Evolutionary conservation across 768 basidiomycete genomes (phyloP).

Genomic region (Russula olivacea): DNA sequence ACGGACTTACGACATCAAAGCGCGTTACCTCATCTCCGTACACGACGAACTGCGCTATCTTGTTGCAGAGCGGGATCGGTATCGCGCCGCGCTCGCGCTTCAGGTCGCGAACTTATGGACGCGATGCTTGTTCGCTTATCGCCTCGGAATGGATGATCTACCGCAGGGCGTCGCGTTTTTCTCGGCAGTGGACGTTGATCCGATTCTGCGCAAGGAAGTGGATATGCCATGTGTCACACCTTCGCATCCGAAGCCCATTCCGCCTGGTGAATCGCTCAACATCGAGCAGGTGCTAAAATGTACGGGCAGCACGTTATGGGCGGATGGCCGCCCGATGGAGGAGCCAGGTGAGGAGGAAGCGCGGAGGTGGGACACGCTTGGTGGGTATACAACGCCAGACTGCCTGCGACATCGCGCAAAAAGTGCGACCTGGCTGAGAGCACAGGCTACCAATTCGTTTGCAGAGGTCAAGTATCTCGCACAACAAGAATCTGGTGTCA

Average conservation of each 20-base stretch:
- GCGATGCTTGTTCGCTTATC: constrained; percentile 81
- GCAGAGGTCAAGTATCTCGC: constrained; percentile 66
- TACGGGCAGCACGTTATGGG: constrained; percentile 61
- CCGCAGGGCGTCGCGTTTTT: constrained; percentile 97
- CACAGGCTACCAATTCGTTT: constrained; percentile 69
- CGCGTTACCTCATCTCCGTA: constrained; percentile 92
- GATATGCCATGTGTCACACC: constrained; percentile 95
- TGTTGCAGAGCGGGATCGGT: constrained; percentile 80
- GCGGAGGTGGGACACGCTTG: constrained; percentile 31
- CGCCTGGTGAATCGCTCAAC: constrained; percentile 81
- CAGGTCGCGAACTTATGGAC: constrained; percentile 98
- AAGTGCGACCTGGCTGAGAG: constrained; percentile 61
- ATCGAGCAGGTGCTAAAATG: constrained; percentile 58
- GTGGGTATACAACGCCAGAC: constrained; percentile 52
- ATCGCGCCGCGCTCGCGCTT: constrained; percentile 85
- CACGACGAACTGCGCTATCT: constrained; percentile 97
- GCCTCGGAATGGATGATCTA: constrained; percentile 92
- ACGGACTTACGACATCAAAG: constrained; percentile 72
- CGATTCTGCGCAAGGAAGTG: constrained; percentile 89
- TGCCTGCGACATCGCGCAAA: constrained; percentile 61
- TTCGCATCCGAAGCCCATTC: constrained; percentile 75
- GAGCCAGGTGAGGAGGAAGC: constrained; percentile 28
- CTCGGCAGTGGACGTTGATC: constrained; percentile 91
- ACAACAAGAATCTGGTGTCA: constrained; percentile 44
- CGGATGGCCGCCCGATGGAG: constrained; percentile 53